A percentile compares a stretch with the other conserved stretches of the same genome.
Evolutionary conservation across 2,329 filamentous ascomycete species (phyloP).

Genomic region (Colletotrichum lindemuthianum): DNA sequence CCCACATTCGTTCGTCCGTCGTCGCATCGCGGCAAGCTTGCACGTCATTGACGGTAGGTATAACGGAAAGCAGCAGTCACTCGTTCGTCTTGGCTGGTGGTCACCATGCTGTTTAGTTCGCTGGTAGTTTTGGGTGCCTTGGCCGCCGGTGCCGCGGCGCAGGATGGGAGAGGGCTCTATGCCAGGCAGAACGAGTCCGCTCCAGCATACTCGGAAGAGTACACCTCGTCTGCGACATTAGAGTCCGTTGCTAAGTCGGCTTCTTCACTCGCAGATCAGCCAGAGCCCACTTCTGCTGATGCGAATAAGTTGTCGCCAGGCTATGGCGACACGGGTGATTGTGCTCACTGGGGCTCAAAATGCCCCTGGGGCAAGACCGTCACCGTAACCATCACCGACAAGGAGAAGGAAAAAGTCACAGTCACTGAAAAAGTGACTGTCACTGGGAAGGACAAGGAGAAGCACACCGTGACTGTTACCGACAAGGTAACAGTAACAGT

Average conservation of each 20-base stretch:
- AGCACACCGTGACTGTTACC: background rate
- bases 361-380: slow-evolving; percentile 23
- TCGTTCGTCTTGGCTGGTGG: slow-evolving; percentile 12
- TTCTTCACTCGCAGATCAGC: slow-evolving; percentile 2
- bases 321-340: slow-evolving; percentile 27
- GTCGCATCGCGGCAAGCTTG: slow-evolving; percentile 18
- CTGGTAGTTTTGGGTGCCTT: slow-evolving; percentile 25
- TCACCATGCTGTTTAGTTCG: slow-evolving; percentile 19
- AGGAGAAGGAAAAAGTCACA: slow-evolving; percentile 19
- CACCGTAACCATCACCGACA: slow-evolving; percentile 27
- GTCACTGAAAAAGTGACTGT: slow-evolving; percentile 35
- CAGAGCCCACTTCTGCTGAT: slow-evolving; percentile 13
- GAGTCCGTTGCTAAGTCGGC: background rate
- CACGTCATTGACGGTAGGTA: slow-evolving; percentile 12
- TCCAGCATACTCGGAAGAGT: slow-evolving; percentile 4
- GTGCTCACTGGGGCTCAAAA: slow-evolving; percentile 30
- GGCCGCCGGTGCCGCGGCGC: slow-evolving; percentile 16
- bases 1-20: slow-evolving; percentile 27
- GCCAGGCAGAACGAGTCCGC: slow-evolving; percentile 27
- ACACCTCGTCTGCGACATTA: slow-evolving; percentile 1
- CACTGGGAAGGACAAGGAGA: background rate
- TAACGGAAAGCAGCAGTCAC: slow-evolving; percentile 7
- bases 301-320: slow-evolving; percentile 4
- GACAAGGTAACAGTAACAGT: slow-evolving; percentile 5
- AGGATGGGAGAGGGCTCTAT: slow-evolving; percentile 1